phyloP scores from a whole-genome alignment of 2,329 filamentous ascomycete genomes.

The Tolypocladium pustulatum region DNA sequence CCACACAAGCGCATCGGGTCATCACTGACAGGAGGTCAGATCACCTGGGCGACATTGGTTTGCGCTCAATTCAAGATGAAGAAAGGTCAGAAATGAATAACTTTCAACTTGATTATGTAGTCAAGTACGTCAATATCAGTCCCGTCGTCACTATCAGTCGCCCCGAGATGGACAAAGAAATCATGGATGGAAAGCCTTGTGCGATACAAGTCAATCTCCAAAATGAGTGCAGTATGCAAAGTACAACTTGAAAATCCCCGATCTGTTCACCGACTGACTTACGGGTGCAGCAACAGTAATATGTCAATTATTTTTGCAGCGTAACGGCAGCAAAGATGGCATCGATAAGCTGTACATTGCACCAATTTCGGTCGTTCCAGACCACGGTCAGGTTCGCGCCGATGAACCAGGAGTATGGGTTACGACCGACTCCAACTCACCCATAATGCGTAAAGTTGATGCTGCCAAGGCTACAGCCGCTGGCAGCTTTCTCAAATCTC shows the following conservation, averaged over 20 bases:
- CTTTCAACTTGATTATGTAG: not conserved
- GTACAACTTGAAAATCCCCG: not conserved
- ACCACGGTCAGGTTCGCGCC: not conserved
- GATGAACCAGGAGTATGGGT: not conserved
- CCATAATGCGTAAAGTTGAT: not conserved
- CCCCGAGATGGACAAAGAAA: not conserved
- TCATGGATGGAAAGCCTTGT: not conserved
- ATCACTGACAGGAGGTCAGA: not conserved
- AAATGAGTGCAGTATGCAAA: not conserved
- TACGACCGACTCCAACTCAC: not conserved
- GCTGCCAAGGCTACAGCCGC: not conserved
- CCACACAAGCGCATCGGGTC: not conserved
- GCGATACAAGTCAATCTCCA: not conserved
- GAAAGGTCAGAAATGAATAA: not conserved
- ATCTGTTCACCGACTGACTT: not conserved
- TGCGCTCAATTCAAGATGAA: not conserved
- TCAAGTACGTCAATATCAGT: not conserved
- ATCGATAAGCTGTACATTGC: not conserved
- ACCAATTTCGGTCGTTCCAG: not conserved
- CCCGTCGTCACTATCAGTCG: not conserved
- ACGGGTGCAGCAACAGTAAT: not conserved
- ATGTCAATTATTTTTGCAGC: not conserved
- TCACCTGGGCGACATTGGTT: not conserved
- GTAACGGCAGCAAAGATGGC: not conserved
- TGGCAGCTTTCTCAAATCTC: not conserved